phyloP scores from a whole-genome alignment of 2,329 filamentous ascomycete genomes.

The Byssoonygena ceratinophila region DNA sequence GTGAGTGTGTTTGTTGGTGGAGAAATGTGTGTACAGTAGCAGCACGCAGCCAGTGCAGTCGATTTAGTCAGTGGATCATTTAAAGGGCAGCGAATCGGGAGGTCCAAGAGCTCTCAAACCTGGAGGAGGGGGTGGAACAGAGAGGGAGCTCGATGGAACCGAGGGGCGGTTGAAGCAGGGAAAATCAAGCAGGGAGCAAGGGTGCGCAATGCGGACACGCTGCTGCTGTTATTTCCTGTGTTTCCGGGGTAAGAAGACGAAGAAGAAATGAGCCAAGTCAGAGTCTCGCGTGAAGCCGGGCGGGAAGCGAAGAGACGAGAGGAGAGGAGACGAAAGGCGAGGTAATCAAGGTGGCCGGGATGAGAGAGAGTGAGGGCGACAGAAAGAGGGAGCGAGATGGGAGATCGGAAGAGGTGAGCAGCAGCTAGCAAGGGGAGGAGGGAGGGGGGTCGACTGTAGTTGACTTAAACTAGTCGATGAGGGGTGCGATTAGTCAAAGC shows the following conservation, averaged over 20 bases:
- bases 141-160: conserved; percentile 14
- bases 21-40: conserved; percentile 4
- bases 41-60: background rate
- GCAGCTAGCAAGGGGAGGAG: conserved; percentile 9
- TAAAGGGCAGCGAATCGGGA: conserved; percentile 8
- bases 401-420: background rate
- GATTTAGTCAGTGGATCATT: conserved; percentile 5
- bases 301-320: background rate
- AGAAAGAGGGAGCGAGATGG: conserved; percentile 11
- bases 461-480: background rate
- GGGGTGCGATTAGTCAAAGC: conserved; percentile 15
- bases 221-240: conserved; percentile 2
- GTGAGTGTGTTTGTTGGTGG: background rate
- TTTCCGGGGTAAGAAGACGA: conserved; percentile 10
- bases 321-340: background rate
- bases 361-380: background rate
- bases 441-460: conserved; percentile 19
- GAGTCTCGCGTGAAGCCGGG: too few species aligned
- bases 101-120: conserved; percentile 9
- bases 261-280: background rate
- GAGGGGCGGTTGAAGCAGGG: conserved; percentile 12
- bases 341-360: background rate
- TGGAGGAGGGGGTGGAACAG: conserved; percentile 7
- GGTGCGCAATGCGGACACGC: background rate
- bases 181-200: conserved; percentile 13